A percentile compares a stretch with the other conserved stretches of the same genome.
These are phyloP conservation scores for Suhomyces chickasaworum DNA, from an alignment of 1,139 yeast genomes.

Conservation along the genomic window DNA sequence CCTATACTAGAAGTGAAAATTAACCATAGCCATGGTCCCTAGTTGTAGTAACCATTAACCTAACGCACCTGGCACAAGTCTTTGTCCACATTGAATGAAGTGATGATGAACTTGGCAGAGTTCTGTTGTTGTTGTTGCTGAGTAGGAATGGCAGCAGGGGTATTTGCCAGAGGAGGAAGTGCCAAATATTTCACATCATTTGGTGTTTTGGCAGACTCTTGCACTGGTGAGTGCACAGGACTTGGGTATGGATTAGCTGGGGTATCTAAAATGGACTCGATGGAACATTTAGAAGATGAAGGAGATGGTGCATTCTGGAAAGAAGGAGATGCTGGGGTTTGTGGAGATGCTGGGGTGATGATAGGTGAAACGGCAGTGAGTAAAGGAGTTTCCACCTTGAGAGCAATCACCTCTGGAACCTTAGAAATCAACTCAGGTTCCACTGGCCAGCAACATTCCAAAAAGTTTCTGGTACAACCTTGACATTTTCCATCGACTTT, in stretches of 20 bases:
- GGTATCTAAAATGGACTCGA: constrained; percentile 20
- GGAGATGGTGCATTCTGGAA: constrained; percentile 1
- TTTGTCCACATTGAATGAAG: constrained; percentile 29
- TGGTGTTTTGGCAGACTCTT: constrained; percentile 14
- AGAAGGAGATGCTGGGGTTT: background rate
- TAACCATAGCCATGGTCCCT: background rate
- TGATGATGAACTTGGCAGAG: constrained; percentile 27
- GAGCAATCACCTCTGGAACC: background rate
- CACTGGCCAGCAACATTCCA: constrained; percentile 41
- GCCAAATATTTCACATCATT: constrained; percentile 20
- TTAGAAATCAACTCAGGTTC: constrained; percentile 1
- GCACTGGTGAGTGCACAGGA: constrained; percentile 25
- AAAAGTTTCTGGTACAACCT: constrained; percentile 49
- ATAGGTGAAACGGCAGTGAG: background rate
- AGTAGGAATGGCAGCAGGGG: background rate
- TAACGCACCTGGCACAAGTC: constrained; percentile 28
- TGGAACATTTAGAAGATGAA: constrained; percentile 17
- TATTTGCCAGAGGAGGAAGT: constrained; percentile 18
- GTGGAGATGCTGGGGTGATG: constrained; percentile 1
- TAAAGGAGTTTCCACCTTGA: background rate
- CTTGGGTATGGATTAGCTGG: constrained; percentile 20
- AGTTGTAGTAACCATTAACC: background rate
- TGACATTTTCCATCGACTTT: constrained; percentile 49
- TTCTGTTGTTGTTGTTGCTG: constrained; percentile 5
- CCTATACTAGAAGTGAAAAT: constrained; percentile 10